phyloP scores from a whole-genome alignment of 2,329 filamentous ascomycete species.

The Botrytis hyacinthi region DNA sequence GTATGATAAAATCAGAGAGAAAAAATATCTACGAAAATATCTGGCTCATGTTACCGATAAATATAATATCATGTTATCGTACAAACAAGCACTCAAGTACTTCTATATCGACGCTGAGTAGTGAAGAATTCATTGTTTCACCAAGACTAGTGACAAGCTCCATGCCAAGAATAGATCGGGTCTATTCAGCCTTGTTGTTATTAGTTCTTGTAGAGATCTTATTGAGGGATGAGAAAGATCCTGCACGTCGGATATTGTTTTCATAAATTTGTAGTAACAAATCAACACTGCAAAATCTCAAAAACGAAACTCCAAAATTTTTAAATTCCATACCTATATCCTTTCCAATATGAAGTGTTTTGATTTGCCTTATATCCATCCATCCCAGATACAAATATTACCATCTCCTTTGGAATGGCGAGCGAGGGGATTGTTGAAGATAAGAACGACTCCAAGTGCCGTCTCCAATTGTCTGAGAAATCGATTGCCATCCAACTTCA shows the following conservation, averaged over 20 bases:
- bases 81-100: not conserved
- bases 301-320: not conserved
- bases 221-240: not conserved
- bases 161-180: not conserved
- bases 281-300: not conserved
- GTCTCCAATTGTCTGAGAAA: not conserved
- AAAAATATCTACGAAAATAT: fast-evolving
- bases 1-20: not conserved
- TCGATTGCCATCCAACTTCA: too few species aligned
- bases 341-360: not conserved
- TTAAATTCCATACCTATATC: not conserved
- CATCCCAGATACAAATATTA: not conserved
- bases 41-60: not conserved
- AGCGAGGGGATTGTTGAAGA: not conserved
- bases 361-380: not conserved
- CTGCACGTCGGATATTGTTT: not conserved
- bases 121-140: not conserved
- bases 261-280: not conserved
- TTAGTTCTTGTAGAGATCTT: not conserved
- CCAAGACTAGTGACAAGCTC: not conserved
- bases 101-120: not conserved
- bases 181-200: not conserved
- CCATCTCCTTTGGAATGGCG: not conserved
- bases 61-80: fast-evolving
- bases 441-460: too few species aligned